Percentiles rank a stretch among this genome's conserved stretches.
Evolutionary conservation across 805 yeast genomes (phyloP).

Genomic region (Candida verbasci): DNA sequence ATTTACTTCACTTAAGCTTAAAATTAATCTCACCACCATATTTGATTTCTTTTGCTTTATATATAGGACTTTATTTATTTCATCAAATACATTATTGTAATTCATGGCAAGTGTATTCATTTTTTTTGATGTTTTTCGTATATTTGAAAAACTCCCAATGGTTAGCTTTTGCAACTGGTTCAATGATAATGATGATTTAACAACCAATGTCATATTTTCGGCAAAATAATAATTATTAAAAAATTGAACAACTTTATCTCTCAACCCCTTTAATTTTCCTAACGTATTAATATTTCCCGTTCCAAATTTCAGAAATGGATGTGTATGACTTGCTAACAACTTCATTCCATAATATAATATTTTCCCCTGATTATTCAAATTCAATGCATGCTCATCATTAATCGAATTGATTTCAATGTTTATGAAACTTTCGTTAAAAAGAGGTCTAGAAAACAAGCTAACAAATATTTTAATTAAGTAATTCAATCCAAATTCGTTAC

Average conservation of each 20-base stretch:
- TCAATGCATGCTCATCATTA: constrained; percentile 63
- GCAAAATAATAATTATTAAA: constrained; percentile 41
- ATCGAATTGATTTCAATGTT: constrained; percentile 55
- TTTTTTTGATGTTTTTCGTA: constrained; percentile 10
- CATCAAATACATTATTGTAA: not conserved
- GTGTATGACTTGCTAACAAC: constrained; percentile 40
- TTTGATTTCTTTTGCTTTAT: constrained; percentile 31
- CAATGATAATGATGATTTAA: constrained; percentile 64
- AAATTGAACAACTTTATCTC: constrained; percentile 32
- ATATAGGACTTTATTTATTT: constrained; percentile 21
- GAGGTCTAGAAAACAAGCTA: constrained; percentile 47
- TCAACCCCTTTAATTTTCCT: constrained; percentile 29
- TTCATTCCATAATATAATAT: constrained; percentile 57
- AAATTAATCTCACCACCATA: constrained; percentile 41
- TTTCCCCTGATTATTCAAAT: constrained; percentile 41
- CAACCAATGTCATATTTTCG: constrained; percentile 51
- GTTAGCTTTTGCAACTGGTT: constrained; percentile 54
- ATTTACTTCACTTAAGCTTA: constrained; percentile 28
- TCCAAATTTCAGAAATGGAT: constrained; percentile 58
- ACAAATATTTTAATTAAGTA: constrained; percentile 47
- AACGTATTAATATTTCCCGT: constrained; percentile 62
- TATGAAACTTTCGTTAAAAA: constrained; percentile 39
- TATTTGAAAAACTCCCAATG: constrained; percentile 34
- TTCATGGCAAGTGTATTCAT: not conserved
- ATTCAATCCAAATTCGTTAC: constrained; percentile 38